Conservation (phyloP, 2,329 filamentous ascomycete species). For the Graphilbum fragrans region DNA sequence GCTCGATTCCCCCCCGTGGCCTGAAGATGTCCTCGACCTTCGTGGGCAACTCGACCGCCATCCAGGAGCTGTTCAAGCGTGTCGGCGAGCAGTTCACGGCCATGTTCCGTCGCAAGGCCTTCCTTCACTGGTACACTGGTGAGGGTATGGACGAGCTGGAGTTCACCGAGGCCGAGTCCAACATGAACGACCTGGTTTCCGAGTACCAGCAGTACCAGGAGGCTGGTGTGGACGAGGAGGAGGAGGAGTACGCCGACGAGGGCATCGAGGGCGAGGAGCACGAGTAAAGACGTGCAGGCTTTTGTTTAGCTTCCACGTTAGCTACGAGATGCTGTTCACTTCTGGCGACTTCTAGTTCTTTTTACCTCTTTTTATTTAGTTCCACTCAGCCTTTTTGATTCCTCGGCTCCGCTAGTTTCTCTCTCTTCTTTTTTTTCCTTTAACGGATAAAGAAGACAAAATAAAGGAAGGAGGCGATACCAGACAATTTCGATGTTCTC, state of each 20-base stretch:
- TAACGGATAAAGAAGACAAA: no score
- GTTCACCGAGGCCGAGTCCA: slow-evolving; percentile 99
- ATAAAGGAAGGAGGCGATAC: no score
- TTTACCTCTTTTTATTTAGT: neutral
- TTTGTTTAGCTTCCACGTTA: slow-evolving; percentile 1
- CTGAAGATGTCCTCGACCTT: slow-evolving; percentile 99
- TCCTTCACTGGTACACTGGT: slow-evolving; percentile 99
- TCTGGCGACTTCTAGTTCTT: neutral
- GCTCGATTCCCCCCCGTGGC: slow-evolving; percentile 94
- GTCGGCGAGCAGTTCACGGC: slow-evolving; percentile 98
- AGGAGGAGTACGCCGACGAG: slow-evolving; percentile 93
- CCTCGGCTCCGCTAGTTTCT: no score
- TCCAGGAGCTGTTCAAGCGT: slow-evolving; percentile 99
- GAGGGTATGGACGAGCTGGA: slow-evolving; percentile 99
- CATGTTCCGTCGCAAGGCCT: slow-evolving; percentile 99
- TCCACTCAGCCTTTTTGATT: neutral
- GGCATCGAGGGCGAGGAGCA: slow-evolving; percentile 59
- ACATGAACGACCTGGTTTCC: slow-evolving; percentile 99
- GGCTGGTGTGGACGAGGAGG: slow-evolving; percentile 90
- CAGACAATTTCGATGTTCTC: no score
- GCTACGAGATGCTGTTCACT: neutral
- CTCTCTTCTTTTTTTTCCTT: neutral
- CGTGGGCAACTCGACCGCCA: slow-evolving; percentile 97
- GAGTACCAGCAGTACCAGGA: slow-evolving; percentile 99
- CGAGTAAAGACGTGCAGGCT: slow-evolving; percentile 6